phyloP scores from a whole-genome alignment of 805 yeast genomes.

The Metschnikowia hibisci region DNA sequence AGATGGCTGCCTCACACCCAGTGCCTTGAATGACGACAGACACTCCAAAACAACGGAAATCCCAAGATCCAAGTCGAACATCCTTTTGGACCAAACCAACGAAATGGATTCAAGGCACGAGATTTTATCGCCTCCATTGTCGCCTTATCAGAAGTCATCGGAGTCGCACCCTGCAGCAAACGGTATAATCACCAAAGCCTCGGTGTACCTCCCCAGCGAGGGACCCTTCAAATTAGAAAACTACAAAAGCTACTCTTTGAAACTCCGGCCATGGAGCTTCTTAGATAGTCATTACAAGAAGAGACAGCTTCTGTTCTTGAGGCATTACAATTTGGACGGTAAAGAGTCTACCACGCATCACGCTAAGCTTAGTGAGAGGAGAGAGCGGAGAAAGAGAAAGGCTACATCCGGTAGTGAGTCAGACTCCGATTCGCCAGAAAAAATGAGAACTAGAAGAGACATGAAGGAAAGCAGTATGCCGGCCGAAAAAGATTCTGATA shows the following conservation, averaged over 20 bases:
- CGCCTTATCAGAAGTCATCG: conserved; percentile 19
- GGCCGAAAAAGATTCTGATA: conserved; percentile 4
- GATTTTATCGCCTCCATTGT: conserved; percentile 28
- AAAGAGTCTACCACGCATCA: conserved; percentile 20
- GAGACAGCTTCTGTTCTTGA: conserved; percentile 49
- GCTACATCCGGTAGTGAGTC: conserved; percentile 27
- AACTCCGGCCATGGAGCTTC: conserved; percentile 50
- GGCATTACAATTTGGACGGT: conserved; percentile 38
- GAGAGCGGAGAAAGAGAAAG: conserved; percentile 20
- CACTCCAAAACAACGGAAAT: not conserved
- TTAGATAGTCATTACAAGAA: conserved; percentile 44
- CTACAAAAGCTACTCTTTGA: conserved; percentile 42
- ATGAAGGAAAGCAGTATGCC: conserved; percentile 32
- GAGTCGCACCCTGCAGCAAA: conserved; percentile 12
- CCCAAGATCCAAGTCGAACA: conserved; percentile 1
- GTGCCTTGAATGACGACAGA: conserved; percentile 15
- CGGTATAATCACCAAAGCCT: conserved; percentile 4
- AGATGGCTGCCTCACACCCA: conserved; percentile 34
- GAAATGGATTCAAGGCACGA: conserved; percentile 14
- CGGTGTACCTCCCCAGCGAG: conserved; percentile 18
- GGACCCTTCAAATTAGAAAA: conserved; percentile 48
- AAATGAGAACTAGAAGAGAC: conserved; percentile 58
- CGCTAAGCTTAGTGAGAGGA: conserved; percentile 10
- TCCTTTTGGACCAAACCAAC: not conserved
- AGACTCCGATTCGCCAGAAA: conserved; percentile 37